Base-by-base conservation (phyloP, 2,329 filamentous ascomycete species). In the Epichloe hybrida region DNA sequence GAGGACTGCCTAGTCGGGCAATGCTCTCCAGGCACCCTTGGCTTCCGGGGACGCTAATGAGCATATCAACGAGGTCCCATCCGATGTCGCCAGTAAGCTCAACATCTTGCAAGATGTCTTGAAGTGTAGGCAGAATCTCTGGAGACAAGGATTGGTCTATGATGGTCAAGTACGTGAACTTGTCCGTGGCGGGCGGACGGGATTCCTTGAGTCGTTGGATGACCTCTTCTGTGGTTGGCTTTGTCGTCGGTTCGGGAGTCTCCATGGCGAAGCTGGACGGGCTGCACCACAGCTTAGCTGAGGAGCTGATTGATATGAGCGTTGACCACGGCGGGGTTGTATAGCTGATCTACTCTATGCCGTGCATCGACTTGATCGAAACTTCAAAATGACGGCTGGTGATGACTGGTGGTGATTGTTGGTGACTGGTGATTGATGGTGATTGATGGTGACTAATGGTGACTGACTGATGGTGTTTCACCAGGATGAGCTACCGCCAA, bases 41-140 rank as follows among this genome's bases (percentile, higher is more conserved):
- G n/a, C 82, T 83, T 12, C 76, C 80, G 1, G 84, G 74, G 5
- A 88, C 68, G 37, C 79, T 74, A 23, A 89, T 73, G 4, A 93
- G 75, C 60, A 88, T 79, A 61, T 86, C 83, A 21, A 93, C 83
- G 48, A 91, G 70, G 63, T 93, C 87, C 87, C 87, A 93, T 47
- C 87, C 87, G 59, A 91, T 89, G 51, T 88, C 84, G 53, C 77
- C 78, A 3, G 85, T 87, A 51, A 90, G 71, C 52, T 77, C 72
- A 9, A 74, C 71, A 72, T 87, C 80, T 63, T 85, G 79, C 17
- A 88, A 72, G 37, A 86, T 79, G 21, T 83, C 74, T 57, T 88
- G 77, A 44, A 91, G 72, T 3, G 77, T 69, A 1, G 84, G 82
- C 42, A 91, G 70, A 53, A 83, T 74, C 53, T 83, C 80, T 17